Evolutionary conservation across 1,284 basidiomycete species (phyloP), one percentile per base, ranked within the genome.

Genomic region (Sparassis latifolia): DNA sequence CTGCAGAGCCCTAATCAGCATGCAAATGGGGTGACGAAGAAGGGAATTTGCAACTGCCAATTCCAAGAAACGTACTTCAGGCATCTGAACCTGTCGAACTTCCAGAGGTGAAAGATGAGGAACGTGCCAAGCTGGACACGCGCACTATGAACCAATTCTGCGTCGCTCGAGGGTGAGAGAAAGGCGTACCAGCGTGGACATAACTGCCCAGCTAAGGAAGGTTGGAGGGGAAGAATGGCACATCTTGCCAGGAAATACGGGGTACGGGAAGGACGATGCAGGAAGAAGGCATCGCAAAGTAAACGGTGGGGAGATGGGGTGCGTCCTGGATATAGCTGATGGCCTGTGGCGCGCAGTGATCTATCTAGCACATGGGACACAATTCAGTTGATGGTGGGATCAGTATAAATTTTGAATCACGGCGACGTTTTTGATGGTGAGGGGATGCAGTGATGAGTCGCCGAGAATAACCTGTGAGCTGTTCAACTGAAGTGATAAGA

Each of bases 71-170:
- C 77, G 58, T 56, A 86, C 86, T 62, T 78, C 44, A 89, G 63
- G 63, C 85, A 89, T 57, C 75, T 79, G 70, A 89, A 89, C 47
- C 76, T 73, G 63, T 89, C 86, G 62, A 86, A 89, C 3, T 80
- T 82, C 83, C 84, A 89, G 40, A 89, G 66, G 62, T 89, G 86
- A 58, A 78, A 84, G 2, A 87, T 29, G 4, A 88, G 70, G 62
- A 89, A 88, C 3, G 59, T 55, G 3, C 75, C 77, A 3, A 87
- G 69, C 86, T 89, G 52, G 3, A 50, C 29, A 31, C 29, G 6
- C 20, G 30, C 33, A 33, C 43, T 33, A 35, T 9, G 10, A 42
- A 5, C 29, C 28, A 42, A 5, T 30, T 10, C 40, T 29, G 9
- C 20, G 20, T 32, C 6, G 27, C 20, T 10, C 47, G 31, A 3